Base-by-base conservation (phyloP, 2,329 filamentous ascomycete species). In the Fonsecaea erecta region DNA sequence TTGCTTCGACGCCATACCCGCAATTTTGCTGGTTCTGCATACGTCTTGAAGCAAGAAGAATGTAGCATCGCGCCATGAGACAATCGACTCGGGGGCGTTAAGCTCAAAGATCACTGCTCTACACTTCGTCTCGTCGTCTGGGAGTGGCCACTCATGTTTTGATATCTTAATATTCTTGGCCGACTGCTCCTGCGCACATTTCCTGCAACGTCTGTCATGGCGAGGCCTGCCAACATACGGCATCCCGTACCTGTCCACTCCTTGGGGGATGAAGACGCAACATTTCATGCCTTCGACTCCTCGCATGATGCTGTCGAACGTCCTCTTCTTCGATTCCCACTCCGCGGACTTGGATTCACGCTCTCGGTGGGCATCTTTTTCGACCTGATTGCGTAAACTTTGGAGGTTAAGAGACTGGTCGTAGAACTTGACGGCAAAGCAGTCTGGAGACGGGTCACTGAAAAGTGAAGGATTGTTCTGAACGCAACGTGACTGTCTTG, bases 71-170 rank as follows among this genome's bases (percentile, higher is more conserved):
- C 85, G 76, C 85, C 85, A 88, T 1, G 68, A 53, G 0, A 71
- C 71, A 35, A 85, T 82, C 0, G 71, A 30, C 0, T 24, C 3
- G 0, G 85, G 85, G 0, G 79, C 66, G 0, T 69, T 58, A 0
- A 88, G 73, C 67, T 88, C 86, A 56, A 88, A 88, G 0, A 88
- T 76, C 0, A 79, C 77, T 0, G 83, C 76, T 63, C 83, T 81
- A 0, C 77, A 77, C 11, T 77, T 30, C 0, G 65, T 5, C 0
- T 51, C 0, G 0, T 77, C 16, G 0, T 48, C 32, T 0, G 85
- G 81, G 0, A 88, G 74, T 0, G 86, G 85, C 84, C 84, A 87
- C 70, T 89, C 86, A 67, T 85, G 77, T 8, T 85, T 71, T 0
- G 48, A 0, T 7, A 89, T 86, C 0, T 28, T 40, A 0, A 89